Evolutionary conservation across 2,329 filamentous ascomycete species (phyloP).

Genomic region (Claviceps quebecensis): DNA sequence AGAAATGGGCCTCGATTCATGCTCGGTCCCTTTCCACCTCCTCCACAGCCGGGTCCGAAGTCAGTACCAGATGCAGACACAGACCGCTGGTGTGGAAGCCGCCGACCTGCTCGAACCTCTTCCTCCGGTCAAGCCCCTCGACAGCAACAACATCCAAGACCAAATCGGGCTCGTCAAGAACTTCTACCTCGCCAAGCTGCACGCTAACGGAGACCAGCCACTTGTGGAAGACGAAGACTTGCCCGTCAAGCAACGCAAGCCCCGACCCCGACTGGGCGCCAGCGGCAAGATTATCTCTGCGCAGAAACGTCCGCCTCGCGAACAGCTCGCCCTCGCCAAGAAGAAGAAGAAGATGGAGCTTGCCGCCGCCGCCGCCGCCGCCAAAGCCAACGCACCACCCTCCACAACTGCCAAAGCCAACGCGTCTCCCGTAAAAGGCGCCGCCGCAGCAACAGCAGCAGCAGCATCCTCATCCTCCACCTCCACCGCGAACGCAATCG

Average conservation of each 20-base stretch:
- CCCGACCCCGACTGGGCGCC: conserved; percentile 46
- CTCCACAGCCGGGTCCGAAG: conserved; percentile 82
- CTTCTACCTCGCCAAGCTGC: conserved; percentile 83
- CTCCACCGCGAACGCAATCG: conserved; percentile 20
- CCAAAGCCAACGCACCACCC: conserved; percentile 17
- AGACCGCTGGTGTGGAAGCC: conserved; percentile 43
- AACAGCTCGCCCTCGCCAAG: conserved; percentile 71
- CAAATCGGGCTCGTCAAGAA: conserved; percentile 82
- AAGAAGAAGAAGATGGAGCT: conserved; percentile 69
- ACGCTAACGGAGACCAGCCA: conserved; percentile 65
- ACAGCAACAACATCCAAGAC: conserved; percentile 57
- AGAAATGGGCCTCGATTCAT: conserved; percentile 75
- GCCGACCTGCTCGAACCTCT: conserved; percentile 53
- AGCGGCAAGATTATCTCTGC: conserved; percentile 80
- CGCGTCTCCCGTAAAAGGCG: neutral
- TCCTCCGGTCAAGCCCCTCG: conserved; percentile 61
- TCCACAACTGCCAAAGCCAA: neutral
- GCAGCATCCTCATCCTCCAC: conserved; percentile 17
- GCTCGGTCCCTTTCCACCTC: conserved; percentile 86
- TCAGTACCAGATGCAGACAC: conserved; percentile 64
- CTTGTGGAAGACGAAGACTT: conserved; percentile 91
- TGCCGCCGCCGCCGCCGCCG: conserved; percentile 36
- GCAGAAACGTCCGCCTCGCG: conserved; percentile 67
- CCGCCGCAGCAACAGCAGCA: conserved; percentile 18
- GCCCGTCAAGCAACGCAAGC: conserved; percentile 78